Evolutionary conservation across 2,329 filamentous ascomycete species (phyloP).

Genomic region (Colletotrichum paranaense): DNA sequence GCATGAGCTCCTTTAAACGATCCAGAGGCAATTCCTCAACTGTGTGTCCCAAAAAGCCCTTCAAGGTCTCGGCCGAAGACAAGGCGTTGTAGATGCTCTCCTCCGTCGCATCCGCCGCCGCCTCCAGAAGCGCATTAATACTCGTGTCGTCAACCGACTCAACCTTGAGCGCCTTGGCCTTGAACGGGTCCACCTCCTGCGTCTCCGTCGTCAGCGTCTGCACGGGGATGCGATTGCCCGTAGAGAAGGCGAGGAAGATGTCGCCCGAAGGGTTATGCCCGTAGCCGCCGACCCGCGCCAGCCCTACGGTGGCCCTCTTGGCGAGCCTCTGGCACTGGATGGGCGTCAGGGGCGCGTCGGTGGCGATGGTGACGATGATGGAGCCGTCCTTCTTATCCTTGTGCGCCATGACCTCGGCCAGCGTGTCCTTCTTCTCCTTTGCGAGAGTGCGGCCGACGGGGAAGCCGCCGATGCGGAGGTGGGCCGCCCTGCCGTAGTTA

Average conservation of each 20-base stretch:
- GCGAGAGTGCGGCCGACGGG: constrained; percentile 70
- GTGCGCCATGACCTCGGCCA: constrained; percentile 37
- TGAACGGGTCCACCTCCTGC: constrained; percentile 52
- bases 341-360: constrained; percentile 69
- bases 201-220: constrained; percentile 48
- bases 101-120: constrained; percentile 70
- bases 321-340: constrained; percentile 68
- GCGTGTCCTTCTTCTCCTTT: constrained; percentile 48
- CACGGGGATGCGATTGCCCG: constrained; percentile 62
- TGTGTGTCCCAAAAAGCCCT: constrained; percentile 60
- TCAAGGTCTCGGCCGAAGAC: constrained; percentile 70
- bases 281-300: constrained; percentile 70
- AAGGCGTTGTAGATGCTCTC: constrained; percentile 75
- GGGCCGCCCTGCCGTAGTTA: constrained; percentile 70
- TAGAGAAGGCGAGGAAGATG: constrained; percentile 76
- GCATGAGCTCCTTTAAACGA: constrained; percentile 58
- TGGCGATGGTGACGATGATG: constrained; percentile 70
- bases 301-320: constrained; percentile 70
- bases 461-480: constrained; percentile 69
- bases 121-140: constrained; percentile 72
- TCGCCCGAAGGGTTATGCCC: constrained; percentile 73
- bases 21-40: constrained; percentile 63
- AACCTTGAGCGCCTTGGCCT: constrained; percentile 49
- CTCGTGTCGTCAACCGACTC: constrained; percentile 67
- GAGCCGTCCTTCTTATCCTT: constrained; percentile 70